Evolutionary conservation across 192 early-diverging fungal species (phyloP).

Genomic region (Coemansia sp.): DNA sequence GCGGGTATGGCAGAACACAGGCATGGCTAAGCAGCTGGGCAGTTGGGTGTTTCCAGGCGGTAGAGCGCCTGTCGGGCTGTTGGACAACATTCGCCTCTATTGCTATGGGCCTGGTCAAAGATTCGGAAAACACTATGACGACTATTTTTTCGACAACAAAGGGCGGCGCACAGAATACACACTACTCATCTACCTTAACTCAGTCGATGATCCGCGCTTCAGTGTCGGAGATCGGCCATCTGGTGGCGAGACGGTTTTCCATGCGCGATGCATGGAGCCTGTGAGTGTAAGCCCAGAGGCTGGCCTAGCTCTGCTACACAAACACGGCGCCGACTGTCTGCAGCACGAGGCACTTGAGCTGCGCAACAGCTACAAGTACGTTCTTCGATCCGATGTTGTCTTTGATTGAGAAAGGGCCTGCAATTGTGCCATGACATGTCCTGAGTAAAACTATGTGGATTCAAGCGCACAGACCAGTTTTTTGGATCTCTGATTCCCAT

Average conservation of each 20-base stretch:
- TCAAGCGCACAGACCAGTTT: not conserved
- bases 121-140: constrained; percentile 65
- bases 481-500: too few relatives aligned
- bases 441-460: not conserved
- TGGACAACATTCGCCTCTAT: constrained; percentile 62
- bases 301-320: constrained; percentile 60
- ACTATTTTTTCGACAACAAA: constrained; percentile 53
- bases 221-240: constrained; percentile 20
- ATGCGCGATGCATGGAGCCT: constrained; percentile 53
- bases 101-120: constrained; percentile 61
- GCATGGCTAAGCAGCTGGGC: constrained; percentile 32
- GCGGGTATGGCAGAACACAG: constrained; percentile 55
- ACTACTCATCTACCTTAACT: constrained; percentile 59
- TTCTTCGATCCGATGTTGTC: constrained; percentile 61
- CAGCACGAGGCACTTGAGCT: constrained; percentile 61
- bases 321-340: constrained; percentile 63
- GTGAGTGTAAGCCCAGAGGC: constrained; percentile 58
- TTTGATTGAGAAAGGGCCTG: constrained; percentile 26
- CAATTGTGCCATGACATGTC: not conserved
- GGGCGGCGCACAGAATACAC: constrained; percentile 61
- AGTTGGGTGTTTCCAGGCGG: constrained; percentile 41
- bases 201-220: constrained; percentile 41
- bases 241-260: constrained; percentile 53
- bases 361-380: constrained; percentile 58
- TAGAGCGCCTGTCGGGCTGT: constrained; percentile 51